These are phyloP conservation scores for Fusarium pseudoanthophilum DNA, from an alignment of 2,329 filamentous ascomycete species.

Conservation along the genomic window DNA sequence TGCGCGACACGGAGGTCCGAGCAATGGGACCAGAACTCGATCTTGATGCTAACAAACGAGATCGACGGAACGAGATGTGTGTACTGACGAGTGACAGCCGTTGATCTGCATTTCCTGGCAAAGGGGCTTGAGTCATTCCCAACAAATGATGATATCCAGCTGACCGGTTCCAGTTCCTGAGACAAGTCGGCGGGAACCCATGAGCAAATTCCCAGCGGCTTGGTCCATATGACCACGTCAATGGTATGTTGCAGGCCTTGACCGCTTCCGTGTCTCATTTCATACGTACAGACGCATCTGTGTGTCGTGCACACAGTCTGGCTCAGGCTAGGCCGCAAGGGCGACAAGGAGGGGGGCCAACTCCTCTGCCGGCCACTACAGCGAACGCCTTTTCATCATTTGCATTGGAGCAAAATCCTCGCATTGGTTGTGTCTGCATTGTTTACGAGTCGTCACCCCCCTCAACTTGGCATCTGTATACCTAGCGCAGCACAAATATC, in stretches of 20 bases:
- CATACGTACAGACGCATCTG: constrained; percentile 15
- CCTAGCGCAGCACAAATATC: constrained; percentile 5
- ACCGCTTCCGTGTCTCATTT: constrained; percentile 31
- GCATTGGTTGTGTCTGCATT: constrained; percentile 16
- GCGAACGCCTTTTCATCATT: constrained; percentile 27
- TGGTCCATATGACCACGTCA: constrained; percentile 38
- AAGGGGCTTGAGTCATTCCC: constrained; percentile 26
- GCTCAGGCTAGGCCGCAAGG: constrained; percentile 21
- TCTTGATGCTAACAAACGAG: constrained; percentile 8
- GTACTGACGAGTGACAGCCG: constrained; percentile 20
- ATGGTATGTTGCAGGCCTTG: constrained; percentile 22
- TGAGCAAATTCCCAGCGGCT: constrained; percentile 28
- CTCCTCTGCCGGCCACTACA: constrained; percentile 15
- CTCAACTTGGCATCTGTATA: constrained; percentile 1
- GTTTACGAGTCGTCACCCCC: constrained; percentile 12
- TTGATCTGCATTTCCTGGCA: constrained; percentile 23
- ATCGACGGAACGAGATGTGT: constrained; percentile 10
- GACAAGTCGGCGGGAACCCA: constrained; percentile 16
- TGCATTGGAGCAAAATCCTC: constrained; percentile 21
- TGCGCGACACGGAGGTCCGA: constrained; percentile 7
- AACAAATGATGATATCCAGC: constrained; percentile 26
- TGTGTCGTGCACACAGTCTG: constrained; percentile 18
- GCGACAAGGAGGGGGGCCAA: constrained; percentile 10
- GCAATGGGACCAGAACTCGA: constrained; percentile 8
- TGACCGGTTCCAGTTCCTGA: constrained; percentile 36